A percentile compares a stretch with the other conserved stretches of the same genome.
Evolutionary conservation across 306 rosid genomes (phyloP).

Genomic region (Dalbergia cochinchinensis): DNA sequence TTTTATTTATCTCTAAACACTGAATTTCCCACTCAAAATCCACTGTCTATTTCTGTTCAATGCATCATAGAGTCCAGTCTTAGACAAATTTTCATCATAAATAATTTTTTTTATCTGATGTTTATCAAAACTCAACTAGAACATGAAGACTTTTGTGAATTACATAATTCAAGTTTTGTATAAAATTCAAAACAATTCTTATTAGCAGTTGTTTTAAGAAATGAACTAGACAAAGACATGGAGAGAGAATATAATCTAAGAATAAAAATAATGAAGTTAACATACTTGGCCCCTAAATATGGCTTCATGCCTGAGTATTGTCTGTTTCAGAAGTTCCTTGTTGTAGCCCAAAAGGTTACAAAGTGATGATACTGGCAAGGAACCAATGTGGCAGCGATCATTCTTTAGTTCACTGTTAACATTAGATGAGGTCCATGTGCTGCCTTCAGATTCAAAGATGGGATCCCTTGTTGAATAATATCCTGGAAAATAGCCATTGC

Average conservation of each 20-base stretch:
- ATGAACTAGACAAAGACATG: not conserved
- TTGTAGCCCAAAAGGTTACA: slow-evolving; percentile 40
- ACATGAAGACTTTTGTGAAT: not conserved
- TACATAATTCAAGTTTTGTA: not conserved
- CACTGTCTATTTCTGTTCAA: slow-evolving; percentile 24
- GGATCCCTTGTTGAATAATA: slow-evolving; percentile 44
- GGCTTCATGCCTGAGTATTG: slow-evolving; percentile 65
- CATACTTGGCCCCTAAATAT: slow-evolving; percentile 64
- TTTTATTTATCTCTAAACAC: not conserved
- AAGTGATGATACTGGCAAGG: slow-evolving; percentile 30
- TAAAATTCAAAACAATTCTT: not conserved
- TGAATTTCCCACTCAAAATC: not conserved
- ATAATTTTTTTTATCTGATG: not conserved
- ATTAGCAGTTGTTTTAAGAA: not conserved
- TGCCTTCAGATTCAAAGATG: slow-evolving; percentile 49
- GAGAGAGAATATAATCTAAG: not conserved
- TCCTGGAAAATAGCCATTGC: slow-evolving; percentile 46
- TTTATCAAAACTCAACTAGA: not conserved
- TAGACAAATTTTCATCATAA: not conserved
- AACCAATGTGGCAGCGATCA: slow-evolving; percentile 24
- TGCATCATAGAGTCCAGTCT: slow-evolving; percentile 12
- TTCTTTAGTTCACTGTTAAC: slow-evolving; percentile 24
- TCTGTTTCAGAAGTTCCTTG: slow-evolving; percentile 61
- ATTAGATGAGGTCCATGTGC: slow-evolving; percentile 45
- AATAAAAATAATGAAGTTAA: slow-evolving; percentile 7